Evolutionary conservation across 73 alveolate genomes (phyloP), one percentile per base, ranked within the genome.

Genomic region (Paramecium tetraurelia): DNA sequence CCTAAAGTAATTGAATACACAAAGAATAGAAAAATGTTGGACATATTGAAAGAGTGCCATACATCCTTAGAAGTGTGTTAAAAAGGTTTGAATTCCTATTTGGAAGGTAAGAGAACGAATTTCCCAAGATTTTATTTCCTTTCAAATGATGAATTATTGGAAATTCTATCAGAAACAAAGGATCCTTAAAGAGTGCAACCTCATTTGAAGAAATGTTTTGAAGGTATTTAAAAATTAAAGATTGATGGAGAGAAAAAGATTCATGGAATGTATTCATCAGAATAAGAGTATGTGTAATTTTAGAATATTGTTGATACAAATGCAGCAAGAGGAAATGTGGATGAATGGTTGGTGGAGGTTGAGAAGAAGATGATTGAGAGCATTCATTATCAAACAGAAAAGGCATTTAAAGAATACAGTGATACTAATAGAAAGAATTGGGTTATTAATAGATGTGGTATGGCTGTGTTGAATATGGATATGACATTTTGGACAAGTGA

Each of bases 41-140:
- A 96, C 76, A 98, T 93, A 69, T 93, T 98, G 59, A 96, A 93
- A 89, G 98, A 98, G 68, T 94, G 98, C 58, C 96, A 96, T 92
- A 95, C 80, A 93, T 96, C 96, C 96, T 97, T 96, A 20, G 99
- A 96, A 90, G 88, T 86, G 58, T 97, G 96, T 33, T 95, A 94
- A 86, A 94, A 95, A 48, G 96, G 97, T 29, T 92, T 98, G 31
- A 98, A 98, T 87, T 97, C 95, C 77, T 98, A 97, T 96, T 92
- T 98, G 97, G 99, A 98, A 59, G 93, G 95, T 31, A 98, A 98
- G 86, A 97, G 99, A 97, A 86, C 96, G n/a, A 93, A 95, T 33
- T 98, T 98, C 98, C 99, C 99, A 2, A 96, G 99, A 93, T 98
- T 98, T 94, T 98, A 96, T 95, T 98, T 98, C 98, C 92, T 98